Evolutionary conservation across 352 stramenopile genomes (phyloP), one percentile per base, ranked within the genome.

Genomic region (Phytophthora multivora): DNA sequence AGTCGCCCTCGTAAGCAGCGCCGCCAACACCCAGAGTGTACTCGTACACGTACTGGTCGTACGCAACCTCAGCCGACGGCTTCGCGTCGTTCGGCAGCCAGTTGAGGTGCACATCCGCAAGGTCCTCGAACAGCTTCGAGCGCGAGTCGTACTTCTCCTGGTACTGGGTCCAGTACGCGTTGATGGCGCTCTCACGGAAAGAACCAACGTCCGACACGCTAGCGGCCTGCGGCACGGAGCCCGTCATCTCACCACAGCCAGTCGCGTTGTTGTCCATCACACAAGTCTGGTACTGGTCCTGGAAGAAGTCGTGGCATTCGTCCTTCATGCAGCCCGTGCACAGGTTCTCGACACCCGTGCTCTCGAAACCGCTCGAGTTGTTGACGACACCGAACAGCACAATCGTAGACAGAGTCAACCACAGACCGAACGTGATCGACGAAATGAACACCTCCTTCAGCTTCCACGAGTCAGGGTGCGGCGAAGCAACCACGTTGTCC

Each of bases 371-470:
- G 35, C 71, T 67, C 36, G 81, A 74, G 65, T 88, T 84, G 76
- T 87, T 80, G 5, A 85, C 43, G 6, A 90, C 51, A 15, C 51
- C 63, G 42, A 91, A 91, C 45, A 91, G 50, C 28, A 89, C 77
- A 7, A 91, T 71, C 1, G 80, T 89, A 41, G 75, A 89, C 40
- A 91, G 26, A 38, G 76, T 79, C 47, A 91, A 61, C 80, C 79
- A 91, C 42, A 89, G 51, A 28, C 82, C 82, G 55, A 90, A 91
- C 42, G 63, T 65, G 51, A 89, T 88, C 28, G 79, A 88, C 15
- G 73, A 77, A 38, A 90, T 78, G 56, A 90, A 90, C 50, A 90
- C 77, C 55, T 87, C 67, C 59, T 80, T 79, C 40, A 90, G 59
- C 65, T 89, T 88, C 81, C 81, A 89, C 62, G 79, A 88, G 71